Percentiles rank a stretch among this genome's conserved stretches.
These are phyloP conservation scores for Mycocentrospora acerina DNA, from an alignment of 2,329 filamentous ascomycete genomes.

Conservation along the genomic window DNA sequence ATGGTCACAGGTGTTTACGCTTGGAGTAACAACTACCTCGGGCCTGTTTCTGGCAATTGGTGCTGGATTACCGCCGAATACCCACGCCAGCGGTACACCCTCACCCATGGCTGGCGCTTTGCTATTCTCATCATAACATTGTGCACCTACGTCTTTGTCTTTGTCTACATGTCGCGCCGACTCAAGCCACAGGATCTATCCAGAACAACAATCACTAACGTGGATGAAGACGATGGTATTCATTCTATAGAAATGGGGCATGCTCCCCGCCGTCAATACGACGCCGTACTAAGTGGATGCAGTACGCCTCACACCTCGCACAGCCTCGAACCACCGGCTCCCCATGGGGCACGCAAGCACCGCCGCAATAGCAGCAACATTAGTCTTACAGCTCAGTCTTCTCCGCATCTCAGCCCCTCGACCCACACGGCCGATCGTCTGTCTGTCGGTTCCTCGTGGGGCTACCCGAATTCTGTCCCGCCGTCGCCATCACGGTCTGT, in stretches of 20 bases:
- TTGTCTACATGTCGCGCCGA: constrained; percentile 34
- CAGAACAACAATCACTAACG: neutral
- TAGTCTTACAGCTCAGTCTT: too few species aligned
- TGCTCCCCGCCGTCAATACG: neutral
- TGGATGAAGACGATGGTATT: neutral
- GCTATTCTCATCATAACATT: constrained; percentile 46
- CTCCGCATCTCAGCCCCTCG: too few species aligned
- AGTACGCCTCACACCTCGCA: constrained; percentile 3
- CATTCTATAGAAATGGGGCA: neutral
- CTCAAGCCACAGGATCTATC: constrained; percentile 9
- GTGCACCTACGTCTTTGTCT: constrained; percentile 48
- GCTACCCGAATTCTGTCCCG: too few species aligned
- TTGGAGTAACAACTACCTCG: constrained; percentile 13
- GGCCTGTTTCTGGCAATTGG: constrained; percentile 51
- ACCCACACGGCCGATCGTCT: too few species aligned
- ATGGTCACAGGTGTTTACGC: constrained; percentile 4
- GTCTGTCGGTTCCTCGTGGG: too few species aligned
- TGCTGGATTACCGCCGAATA: constrained; percentile 48
- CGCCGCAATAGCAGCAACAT: too few species aligned
- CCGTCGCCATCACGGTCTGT: too few species aligned
- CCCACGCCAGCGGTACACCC: constrained; percentile 46
- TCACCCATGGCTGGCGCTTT: constrained; percentile 52
- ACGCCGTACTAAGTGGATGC: constrained; percentile 8
- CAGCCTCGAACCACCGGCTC: too few species aligned
- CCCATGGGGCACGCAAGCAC: too few species aligned